Conservation (phyloP, 1,139 yeast genomes). For the Geotrichum aggregatum region DNA sequence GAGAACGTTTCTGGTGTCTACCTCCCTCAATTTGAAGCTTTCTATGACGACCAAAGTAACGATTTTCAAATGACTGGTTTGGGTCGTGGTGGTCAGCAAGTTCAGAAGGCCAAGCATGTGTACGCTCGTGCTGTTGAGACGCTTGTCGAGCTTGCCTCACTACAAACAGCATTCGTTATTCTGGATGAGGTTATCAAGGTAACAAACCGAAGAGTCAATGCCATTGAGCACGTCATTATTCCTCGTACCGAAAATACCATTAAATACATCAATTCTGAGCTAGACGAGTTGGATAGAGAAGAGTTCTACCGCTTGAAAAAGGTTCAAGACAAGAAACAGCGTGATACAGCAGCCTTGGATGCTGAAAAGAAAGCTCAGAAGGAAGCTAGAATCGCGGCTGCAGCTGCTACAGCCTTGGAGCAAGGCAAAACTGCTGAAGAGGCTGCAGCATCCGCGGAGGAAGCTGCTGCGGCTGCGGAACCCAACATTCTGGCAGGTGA, state of each 20-base stretch:
- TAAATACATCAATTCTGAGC: conserved; percentile 83
- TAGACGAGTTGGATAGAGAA: conserved; percentile 96
- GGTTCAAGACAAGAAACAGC: conserved; percentile 93
- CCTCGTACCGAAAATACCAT: conserved; percentile 97
- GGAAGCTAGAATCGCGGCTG: conserved; percentile 22
- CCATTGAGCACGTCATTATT: conserved; percentile 95
- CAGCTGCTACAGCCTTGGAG: conserved; percentile 15
- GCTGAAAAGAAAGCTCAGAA: conserved; percentile 40
- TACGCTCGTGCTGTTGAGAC: conserved; percentile 95
- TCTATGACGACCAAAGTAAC: conserved; percentile 75
- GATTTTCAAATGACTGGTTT: conserved; percentile 95
- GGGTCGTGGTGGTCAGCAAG: conserved; percentile 98
- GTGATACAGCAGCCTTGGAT: conserved; percentile 64
- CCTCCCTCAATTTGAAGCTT: conserved; percentile 86
- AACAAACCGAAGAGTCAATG: conserved; percentile 96
- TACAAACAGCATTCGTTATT: conserved; percentile 90
- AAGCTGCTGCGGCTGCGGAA: conserved; percentile 14
- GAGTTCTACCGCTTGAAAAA: conserved; percentile 94
- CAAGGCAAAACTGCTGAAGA: conserved; percentile 19
- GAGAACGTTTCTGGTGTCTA: conserved; percentile 96
- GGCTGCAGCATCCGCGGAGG: conserved; percentile 19
- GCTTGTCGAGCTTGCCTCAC: conserved; percentile 87
- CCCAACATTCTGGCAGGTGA: conserved; percentile 11
- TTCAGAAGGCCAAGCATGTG: conserved; percentile 87
- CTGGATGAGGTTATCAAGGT: conserved; percentile 96